phyloP scores from a whole-genome alignment of 2,329 filamentous ascomycete species.

The Rhytidhysteron rufulum region DNA sequence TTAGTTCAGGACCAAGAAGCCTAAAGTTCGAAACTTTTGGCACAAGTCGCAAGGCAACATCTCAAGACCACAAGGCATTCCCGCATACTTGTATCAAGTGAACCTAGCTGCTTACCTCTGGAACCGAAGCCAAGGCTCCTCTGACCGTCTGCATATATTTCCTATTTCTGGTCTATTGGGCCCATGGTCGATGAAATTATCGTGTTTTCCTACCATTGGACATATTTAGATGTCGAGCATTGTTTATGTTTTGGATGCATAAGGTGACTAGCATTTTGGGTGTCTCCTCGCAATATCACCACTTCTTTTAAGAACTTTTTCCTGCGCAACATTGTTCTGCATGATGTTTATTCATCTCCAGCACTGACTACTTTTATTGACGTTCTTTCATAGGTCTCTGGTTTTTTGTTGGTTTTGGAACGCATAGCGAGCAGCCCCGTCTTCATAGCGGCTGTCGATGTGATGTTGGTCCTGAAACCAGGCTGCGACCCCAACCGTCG shows the following conservation, averaged over 20 bases:
- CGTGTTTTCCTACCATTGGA: constrained; percentile 2
- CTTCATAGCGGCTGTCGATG: constrained; percentile 23
- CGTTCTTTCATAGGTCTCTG: constrained; percentile 7
- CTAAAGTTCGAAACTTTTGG: neutral
- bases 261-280: constrained; percentile 13
- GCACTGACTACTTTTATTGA: constrained; percentile 12
- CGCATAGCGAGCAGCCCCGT: constrained; percentile 24
- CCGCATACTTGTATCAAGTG: too few species aligned
- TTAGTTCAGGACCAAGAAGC: neutral
- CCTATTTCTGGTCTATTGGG: too few species aligned
- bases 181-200: constrained; percentile 18
- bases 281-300: constrained; percentile 21
- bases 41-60: neutral
- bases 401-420: constrained; percentile 11
- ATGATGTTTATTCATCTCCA: constrained; percentile 21
- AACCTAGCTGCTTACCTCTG: too few species aligned
- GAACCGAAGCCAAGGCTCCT: too few species aligned
- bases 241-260: constrained; percentile 21
- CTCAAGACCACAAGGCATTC: too few species aligned
- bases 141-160: constrained; percentile 6
- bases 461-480: constrained; percentile 27
- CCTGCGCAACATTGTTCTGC: constrained; percentile 10
- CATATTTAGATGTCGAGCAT: constrained; percentile 17
- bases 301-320: constrained; percentile 14
- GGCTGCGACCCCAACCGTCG: constrained; percentile 25